A percentile compares a stretch with the other conserved stretches of the same genome.
Evolutionary conservation across 768 basidiomycete species (phyloP).

Genomic region (Naematelia aurantialba): DNA sequence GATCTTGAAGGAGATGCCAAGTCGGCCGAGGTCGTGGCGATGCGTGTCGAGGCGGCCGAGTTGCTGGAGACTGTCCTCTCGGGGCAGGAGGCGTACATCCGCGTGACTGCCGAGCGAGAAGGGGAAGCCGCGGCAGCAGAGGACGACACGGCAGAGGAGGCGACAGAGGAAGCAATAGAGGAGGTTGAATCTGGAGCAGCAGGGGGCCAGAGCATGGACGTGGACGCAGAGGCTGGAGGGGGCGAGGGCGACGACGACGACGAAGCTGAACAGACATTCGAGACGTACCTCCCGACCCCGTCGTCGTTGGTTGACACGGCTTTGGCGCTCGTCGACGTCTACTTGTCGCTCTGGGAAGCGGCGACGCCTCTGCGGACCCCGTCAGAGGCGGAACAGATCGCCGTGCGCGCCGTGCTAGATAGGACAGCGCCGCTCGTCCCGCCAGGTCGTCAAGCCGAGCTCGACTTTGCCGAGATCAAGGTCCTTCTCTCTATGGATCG

Average conservation of each 20-base stretch:
- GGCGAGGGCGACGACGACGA: constrained; percentile 10
- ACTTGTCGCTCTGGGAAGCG: constrained; percentile 38
- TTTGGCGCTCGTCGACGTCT: constrained; percentile 23
- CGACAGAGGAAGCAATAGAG: constrained; percentile 19
- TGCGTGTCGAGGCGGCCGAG: constrained; percentile 34
- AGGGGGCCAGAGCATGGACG: constrained; percentile 24
- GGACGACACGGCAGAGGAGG: constrained; percentile 26
- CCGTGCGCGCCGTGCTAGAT: constrained; percentile 31
- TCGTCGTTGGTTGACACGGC: constrained; percentile 40
- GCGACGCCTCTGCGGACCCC: constrained; percentile 20
- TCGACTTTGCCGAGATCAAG: constrained; percentile 43
- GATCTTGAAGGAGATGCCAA: constrained; percentile 24
- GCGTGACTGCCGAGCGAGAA: not conserved
- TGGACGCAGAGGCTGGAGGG: constrained; percentile 8
- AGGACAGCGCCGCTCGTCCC: constrained; percentile 18
- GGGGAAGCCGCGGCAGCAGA: constrained; percentile 3
- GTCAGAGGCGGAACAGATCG: constrained; percentile 23
- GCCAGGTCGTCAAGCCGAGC: constrained; percentile 34
- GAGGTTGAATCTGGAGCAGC: constrained; percentile 15
- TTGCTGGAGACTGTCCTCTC: constrained; percentile 33
- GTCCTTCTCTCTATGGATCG: constrained; percentile 34
- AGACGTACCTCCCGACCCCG: constrained; percentile 38
- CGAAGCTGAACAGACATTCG: constrained; percentile 24
- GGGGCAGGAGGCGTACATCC: constrained; percentile 43
- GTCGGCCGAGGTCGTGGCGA: constrained; percentile 16